phyloP scores from a whole-genome alignment of 352 stramenopile genomes.

The Thraustochytrium striatum region DNA sequence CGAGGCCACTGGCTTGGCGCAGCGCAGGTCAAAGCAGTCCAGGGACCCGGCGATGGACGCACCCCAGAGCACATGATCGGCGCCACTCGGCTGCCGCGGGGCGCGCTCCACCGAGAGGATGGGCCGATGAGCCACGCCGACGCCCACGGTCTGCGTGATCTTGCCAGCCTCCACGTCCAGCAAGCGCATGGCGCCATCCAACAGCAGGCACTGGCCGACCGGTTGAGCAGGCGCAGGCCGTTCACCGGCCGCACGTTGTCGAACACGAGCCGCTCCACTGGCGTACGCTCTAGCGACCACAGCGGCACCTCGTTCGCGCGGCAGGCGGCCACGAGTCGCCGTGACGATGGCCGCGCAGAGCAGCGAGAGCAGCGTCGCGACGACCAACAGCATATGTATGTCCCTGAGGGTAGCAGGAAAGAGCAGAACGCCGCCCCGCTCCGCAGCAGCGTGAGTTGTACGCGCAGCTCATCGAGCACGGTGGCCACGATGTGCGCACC shows the following conservation, averaged over 20 bases:
- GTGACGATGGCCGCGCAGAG: neutral
- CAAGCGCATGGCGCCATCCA: slow-evolving; percentile 19
- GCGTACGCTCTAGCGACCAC: neutral
- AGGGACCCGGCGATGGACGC: slow-evolving; percentile 14
- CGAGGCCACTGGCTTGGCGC: neutral
- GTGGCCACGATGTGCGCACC: no score
- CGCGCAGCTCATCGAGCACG: no score
- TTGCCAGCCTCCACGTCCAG: slow-evolving; percentile 16
- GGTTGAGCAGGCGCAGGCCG: slow-evolving; percentile 1
- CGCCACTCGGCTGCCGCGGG: neutral
- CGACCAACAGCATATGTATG: neutral
- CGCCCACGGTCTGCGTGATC: neutral
- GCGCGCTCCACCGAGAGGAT: neutral
- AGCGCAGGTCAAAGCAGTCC: slow-evolving; percentile 17
- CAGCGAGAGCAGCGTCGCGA: neutral
- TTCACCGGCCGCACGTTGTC: slow-evolving; percentile 12
- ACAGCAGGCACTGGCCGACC: neutral
- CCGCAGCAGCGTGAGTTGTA: no score
- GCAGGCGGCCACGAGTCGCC: neutral
- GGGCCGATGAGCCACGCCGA: slow-evolving; percentile 28
- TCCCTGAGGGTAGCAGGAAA: no score
- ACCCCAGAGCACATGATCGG: slow-evolving; percentile 11
- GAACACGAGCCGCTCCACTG: neutral
- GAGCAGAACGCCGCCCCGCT: no score
- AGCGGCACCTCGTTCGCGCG: neutral